These are phyloP conservation scores for Trichaptum fuscoviolaceum DNA, from an alignment of 768 basidiomycete species.

Conservation along the genomic window DNA sequence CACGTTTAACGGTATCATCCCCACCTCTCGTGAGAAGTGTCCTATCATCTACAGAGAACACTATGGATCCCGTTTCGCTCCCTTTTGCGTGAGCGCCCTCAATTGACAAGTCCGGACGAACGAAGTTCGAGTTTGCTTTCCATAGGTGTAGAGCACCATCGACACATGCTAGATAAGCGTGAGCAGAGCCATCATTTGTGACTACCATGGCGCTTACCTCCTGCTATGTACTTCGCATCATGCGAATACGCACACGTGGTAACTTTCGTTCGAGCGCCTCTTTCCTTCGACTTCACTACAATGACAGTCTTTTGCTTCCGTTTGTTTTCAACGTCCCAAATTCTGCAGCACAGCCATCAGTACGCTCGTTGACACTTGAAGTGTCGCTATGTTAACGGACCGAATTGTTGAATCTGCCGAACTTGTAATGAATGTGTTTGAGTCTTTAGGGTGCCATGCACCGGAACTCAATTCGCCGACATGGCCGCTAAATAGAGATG, in stretches of 20 bases:
- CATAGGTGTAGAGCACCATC: conserved; percentile 95
- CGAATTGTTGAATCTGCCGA: conserved; percentile 96
- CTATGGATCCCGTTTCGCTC: conserved; percentile 80
- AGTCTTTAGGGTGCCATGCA: conserved; percentile 88
- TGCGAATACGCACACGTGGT: conserved; percentile 81
- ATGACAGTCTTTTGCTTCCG: conserved; percentile 95
- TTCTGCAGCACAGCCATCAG: conserved; percentile 39
- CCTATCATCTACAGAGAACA: conserved; percentile 84
- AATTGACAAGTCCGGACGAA: conserved; percentile 79
- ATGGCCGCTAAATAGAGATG: conserved; percentile 65
- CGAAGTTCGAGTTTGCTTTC: conserved; percentile 89
- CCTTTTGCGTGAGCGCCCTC: conserved; percentile 86
- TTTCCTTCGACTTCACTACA: conserved; percentile 93
- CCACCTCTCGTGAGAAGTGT: conserved; percentile 87
- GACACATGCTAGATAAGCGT: conserved; percentile 59
- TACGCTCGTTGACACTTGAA: not conserved
- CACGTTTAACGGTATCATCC: conserved; percentile 94
- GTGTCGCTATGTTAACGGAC: conserved; percentile 32
- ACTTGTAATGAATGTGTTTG: conserved; percentile 80
- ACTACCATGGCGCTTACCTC: conserved; percentile 48
- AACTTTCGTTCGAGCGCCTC: conserved; percentile 91
- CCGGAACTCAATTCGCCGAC: conserved; percentile 89
- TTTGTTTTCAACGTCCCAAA: conserved; percentile 92
- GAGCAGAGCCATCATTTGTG: not conserved
- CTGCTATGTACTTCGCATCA: conserved; percentile 87